Percentiles rank a stretch among this genome's conserved stretches.
Conservation (phyloP, 2,329 filamentous ascomycete species). For the Bipolaris gigantea region DNA sequence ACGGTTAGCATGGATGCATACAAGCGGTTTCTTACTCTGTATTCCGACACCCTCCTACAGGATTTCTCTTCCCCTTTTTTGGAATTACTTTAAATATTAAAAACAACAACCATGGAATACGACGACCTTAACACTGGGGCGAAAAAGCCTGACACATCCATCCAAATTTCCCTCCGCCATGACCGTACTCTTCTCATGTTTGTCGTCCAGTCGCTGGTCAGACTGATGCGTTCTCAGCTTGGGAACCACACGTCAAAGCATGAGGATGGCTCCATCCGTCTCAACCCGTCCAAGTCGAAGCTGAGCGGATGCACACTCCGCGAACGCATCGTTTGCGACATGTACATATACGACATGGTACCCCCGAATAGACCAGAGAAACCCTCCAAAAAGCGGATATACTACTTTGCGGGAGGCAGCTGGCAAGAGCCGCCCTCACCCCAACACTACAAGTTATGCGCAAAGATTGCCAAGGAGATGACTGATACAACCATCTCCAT, state of each 20-base stretch:
- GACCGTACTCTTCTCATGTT: conserved; percentile 46
- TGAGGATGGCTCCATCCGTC: conserved; percentile 47
- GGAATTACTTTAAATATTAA: not conserved
- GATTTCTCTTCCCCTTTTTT: not conserved
- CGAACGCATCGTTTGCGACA: conserved; percentile 48
- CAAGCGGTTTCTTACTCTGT: not conserved
- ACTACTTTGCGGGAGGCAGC: conserved; percentile 61
- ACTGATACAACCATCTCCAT: conserved; percentile 50
- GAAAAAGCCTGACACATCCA: conserved; percentile 15
- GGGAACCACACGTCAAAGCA: conserved; percentile 35
- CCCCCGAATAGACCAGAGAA: conserved; percentile 18
- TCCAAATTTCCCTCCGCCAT: conserved; percentile 43
- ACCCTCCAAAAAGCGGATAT: conserved; percentile 44
- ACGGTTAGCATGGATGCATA: conserved; percentile 5
- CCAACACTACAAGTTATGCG: conserved; percentile 57
- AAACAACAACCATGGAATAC: conserved; percentile 1
- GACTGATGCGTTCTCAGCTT: conserved; percentile 43
- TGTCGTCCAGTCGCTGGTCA: conserved; percentile 44
- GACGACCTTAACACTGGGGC: not conserved
- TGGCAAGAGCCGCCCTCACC: conserved; percentile 56
- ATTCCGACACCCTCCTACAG: not conserved
- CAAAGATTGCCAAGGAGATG: conserved; percentile 50
- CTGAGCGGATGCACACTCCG: conserved; percentile 40
- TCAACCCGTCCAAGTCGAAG: conserved; percentile 43
- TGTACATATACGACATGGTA: conserved; percentile 52